phyloP scores from a whole-genome alignment of 2,329 filamentous ascomycete species.

The Talaromyces sp. region DNA sequence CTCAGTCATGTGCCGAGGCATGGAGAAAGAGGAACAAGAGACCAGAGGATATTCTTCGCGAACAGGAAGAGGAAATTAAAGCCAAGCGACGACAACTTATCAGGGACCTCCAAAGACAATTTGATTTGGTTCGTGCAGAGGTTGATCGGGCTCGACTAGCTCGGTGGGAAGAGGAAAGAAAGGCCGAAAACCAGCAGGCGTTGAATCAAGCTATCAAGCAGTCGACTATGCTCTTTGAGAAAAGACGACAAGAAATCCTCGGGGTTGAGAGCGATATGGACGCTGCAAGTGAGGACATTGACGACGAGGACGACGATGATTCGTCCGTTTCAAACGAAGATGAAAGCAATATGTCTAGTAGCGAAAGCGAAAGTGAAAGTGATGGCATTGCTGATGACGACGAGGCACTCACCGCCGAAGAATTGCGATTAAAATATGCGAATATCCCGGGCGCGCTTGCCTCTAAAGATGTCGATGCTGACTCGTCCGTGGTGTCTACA shows the following conservation, averaged over 20 bases:
- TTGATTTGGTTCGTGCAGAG: constrained; percentile 55
- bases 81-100: constrained; percentile 68
- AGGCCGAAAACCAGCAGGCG: constrained; percentile 48
- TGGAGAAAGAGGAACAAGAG: constrained; percentile 40
- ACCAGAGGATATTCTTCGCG: constrained; percentile 72
- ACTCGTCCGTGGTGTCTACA: constrained; percentile 20
- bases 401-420: constrained; percentile 42
- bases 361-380: constrained; percentile 38
- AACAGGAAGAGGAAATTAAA: constrained; percentile 65
- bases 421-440: constrained; percentile 45
- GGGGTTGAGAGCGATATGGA: constrained; percentile 63
- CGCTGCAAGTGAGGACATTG: constrained; percentile 56
- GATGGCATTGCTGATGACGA: constrained; percentile 38
- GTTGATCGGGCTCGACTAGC: constrained; percentile 54
- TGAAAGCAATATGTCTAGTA: constrained; percentile 49
- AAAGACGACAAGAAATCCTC: constrained; percentile 37
- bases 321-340: constrained; percentile 46
- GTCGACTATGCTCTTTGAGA: constrained; percentile 47
- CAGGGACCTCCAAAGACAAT: constrained; percentile 58
- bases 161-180: constrained; percentile 56
- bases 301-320: constrained; percentile 15
- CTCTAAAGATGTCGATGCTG: constrained; percentile 20
- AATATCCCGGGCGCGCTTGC: constrained; percentile 28
- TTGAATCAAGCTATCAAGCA: constrained; percentile 50
- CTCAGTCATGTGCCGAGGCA: constrained; percentile 48